Evolutionary conservation across 2,329 filamentous ascomycete species (phyloP).

Genomic region (Kalaharituber pfeilii): DNA sequence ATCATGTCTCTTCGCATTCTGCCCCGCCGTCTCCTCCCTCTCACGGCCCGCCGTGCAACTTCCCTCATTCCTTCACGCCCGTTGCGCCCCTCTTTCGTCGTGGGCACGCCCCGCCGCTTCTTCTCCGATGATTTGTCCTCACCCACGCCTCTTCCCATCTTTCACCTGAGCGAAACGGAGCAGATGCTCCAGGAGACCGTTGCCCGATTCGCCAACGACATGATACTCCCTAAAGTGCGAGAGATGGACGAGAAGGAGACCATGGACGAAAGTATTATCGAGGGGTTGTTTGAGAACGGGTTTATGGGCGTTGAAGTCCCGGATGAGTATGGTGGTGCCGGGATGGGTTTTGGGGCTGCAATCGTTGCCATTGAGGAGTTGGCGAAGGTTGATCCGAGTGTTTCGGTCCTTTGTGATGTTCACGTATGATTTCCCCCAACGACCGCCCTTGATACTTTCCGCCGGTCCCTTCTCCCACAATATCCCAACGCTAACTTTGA

Average conservation of each 20-base stretch:
- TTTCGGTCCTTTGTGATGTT: slow-evolving; percentile 69
- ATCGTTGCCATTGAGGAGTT: slow-evolving; percentile 96
- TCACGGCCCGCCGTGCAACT: background rate
- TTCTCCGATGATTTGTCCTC: slow-evolving; percentile 43
- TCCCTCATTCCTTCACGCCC: background rate
- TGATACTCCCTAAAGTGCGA: slow-evolving; percentile 75
- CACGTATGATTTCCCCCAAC: slow-evolving; percentile 33
- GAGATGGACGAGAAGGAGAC: slow-evolving; percentile 95
- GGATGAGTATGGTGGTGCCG: slow-evolving; percentile 87
- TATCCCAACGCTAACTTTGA: too few species aligned
- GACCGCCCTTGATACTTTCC: background rate
- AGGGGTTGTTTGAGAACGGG: slow-evolving; percentile 91
- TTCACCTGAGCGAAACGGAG: slow-evolving; percentile 81
- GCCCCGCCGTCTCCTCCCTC: background rate
- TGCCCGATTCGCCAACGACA: slow-evolving; percentile 73
- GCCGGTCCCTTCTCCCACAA: too few species aligned
- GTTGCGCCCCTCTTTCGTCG: background rate
- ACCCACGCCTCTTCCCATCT: slow-evolving; percentile 78
- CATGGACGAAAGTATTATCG: slow-evolving; percentile 77
- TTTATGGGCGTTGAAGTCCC: slow-evolving; percentile 96
- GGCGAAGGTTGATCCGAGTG: slow-evolving; percentile 80
- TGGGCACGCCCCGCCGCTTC: background rate
- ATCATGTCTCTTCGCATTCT: background rate
- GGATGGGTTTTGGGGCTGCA: slow-evolving; percentile 96
- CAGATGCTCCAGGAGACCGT: slow-evolving; percentile 76